phyloP scores from a whole-genome alignment of 805 yeast species.

The Schwanniomyces yamadae region DNA sequence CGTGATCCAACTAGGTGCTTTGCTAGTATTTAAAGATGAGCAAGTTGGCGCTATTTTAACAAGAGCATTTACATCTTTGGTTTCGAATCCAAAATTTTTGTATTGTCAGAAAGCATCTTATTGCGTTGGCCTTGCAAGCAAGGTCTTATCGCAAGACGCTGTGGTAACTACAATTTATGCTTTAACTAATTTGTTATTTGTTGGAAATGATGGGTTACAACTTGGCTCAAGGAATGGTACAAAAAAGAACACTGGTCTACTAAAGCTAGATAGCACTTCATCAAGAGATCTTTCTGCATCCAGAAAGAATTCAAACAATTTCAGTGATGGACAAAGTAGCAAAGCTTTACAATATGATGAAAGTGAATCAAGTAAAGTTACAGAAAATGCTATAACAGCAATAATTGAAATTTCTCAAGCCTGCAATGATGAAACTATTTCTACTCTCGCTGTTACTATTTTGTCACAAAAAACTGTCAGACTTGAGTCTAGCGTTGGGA shows the following conservation, averaged over 20 bases:
- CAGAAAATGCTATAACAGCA: constrained; percentile 68
- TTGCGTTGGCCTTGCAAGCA: constrained; percentile 64
- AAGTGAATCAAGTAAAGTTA: constrained; percentile 39
- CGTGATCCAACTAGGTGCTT: constrained; percentile 55
- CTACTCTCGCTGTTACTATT: constrained; percentile 75
- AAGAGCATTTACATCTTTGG: constrained; percentile 48
- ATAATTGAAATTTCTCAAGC: constrained; percentile 62
- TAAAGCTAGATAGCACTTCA: constrained; percentile 18
- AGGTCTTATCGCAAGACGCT: constrained; percentile 72
- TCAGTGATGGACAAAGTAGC: neutral
- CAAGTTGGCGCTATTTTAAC: constrained; percentile 39
- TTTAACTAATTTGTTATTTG: constrained; percentile 68
- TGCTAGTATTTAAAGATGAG: constrained; percentile 46
- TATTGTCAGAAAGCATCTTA: constrained; percentile 54
- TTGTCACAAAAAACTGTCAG: constrained; percentile 69
- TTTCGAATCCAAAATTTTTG: constrained; percentile 54
- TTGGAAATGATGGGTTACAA: constrained; percentile 43
- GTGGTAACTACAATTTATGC: constrained; percentile 83
- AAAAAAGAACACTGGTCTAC: constrained; percentile 30
- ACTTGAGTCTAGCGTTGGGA: constrained; percentile 52
- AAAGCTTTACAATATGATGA: constrained; percentile 22
- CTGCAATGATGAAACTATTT: constrained; percentile 69
- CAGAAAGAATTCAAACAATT: constrained; percentile 6
- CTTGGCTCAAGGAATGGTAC: constrained; percentile 21
- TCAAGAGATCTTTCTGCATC: constrained; percentile 11